phyloP scores from a whole-genome alignment of 139 green algal genomes.

The Coelastrella sp. region DNA sequence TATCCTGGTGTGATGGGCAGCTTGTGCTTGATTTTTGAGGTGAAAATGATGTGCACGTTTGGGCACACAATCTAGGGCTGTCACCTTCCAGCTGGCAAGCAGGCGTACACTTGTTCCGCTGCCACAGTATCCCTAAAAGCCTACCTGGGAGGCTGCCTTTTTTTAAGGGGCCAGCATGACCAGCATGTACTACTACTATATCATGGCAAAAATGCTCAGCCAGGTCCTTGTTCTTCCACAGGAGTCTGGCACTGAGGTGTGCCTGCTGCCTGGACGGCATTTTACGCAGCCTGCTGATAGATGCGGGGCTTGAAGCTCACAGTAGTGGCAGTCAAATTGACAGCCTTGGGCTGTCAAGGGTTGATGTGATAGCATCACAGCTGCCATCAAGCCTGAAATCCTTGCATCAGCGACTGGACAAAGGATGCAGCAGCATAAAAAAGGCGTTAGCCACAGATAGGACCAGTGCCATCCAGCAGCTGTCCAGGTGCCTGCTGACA shows the following conservation, averaged over 20 bases:
- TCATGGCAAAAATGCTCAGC: background rate
- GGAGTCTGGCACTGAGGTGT: background rate
- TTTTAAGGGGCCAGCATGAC: too few species aligned
- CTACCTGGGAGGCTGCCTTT: too few species aligned
- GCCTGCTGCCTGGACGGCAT: background rate
- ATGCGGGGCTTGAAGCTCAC: background rate
- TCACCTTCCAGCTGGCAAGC: too few species aligned
- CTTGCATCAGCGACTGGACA: background rate
- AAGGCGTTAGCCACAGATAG: background rate
- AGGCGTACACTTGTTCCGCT: too few species aligned
- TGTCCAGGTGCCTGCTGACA: background rate
- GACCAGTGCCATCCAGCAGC: background rate
- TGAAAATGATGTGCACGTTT: too few species aligned
- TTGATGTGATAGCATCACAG: background rate
- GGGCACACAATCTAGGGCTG: too few species aligned
- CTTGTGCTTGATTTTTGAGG: too few species aligned
- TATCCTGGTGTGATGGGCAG: too few species aligned
- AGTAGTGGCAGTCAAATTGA: background rate
- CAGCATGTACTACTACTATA: background rate
- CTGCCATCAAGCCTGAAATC: background rate
- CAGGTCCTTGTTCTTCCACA: background rate
- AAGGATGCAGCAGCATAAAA: background rate
- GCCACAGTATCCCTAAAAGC: too few species aligned
- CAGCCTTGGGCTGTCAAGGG: background rate
- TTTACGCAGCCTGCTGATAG: background rate